Conservation (phyloP, 2,329 filamentous ascomycete genomes). For the Cytospora leucostoma region DNA sequence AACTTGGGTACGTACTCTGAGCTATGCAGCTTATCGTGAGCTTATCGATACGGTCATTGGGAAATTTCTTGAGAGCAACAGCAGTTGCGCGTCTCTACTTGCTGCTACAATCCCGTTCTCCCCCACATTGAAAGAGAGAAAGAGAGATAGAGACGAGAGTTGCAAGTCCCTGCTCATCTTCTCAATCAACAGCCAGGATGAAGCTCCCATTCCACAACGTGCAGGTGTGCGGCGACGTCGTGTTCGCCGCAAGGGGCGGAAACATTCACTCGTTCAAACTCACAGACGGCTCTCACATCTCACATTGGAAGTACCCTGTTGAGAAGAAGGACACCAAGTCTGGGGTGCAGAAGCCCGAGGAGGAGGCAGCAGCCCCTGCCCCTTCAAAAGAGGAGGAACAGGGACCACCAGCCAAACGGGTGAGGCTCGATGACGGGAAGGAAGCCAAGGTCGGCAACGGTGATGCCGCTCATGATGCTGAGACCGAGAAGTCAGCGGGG, state of each 20-base stretch:
- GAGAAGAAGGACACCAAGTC: conserved; percentile 35
- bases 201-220: conserved; percentile 67
- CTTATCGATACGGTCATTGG: conserved; percentile 18
- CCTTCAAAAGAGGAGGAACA: conserved; percentile 17
- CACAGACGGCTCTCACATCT: conserved; percentile 58
- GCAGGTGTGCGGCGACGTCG: conserved; percentile 52
- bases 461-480: conserved; percentile 19
- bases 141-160: neutral
- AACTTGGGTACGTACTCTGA: neutral
- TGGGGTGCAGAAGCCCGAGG: conserved; percentile 27
- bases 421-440: conserved; percentile 29
- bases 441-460: neutral
- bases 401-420: conserved; percentile 35
- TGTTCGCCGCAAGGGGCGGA: conserved; percentile 75
- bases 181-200: conserved; percentile 36
- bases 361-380: conserved; percentile 13
- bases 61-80: conserved; percentile 3
- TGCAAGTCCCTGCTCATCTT: neutral
- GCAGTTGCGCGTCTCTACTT: neutral
- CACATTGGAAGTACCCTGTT: conserved; percentile 59
- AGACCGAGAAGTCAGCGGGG: conserved; percentile 26
- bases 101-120: neutral
- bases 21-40: conserved; percentile 1
- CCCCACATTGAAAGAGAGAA: neutral
- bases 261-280: conserved; percentile 69